Percentiles rank a stretch among this genome's conserved stretches.
Evolutionary conservation across 176 grass and related monocot species (phyloP).

Genomic region (Phragmites australis): DNA sequence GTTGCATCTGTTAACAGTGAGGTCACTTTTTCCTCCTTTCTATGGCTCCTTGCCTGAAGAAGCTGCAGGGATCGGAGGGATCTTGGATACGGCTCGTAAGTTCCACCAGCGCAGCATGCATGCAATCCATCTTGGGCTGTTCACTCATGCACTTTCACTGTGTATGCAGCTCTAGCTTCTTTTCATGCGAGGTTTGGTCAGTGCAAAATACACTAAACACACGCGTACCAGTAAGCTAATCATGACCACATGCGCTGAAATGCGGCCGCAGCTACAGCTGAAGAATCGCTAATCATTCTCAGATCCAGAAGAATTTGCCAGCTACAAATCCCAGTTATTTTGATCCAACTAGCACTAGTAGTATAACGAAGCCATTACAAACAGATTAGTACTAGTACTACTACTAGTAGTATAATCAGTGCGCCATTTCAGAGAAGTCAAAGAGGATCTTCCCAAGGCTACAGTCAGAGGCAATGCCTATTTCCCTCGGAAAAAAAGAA

Average conservation of each 20-base stretch:
- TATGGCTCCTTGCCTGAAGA: constrained; percentile 23
- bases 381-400: background rate
- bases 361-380: background rate
- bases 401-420: background rate
- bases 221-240: constrained; percentile 35
- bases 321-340: constrained; percentile 8
- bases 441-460: constrained; percentile 45
- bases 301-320: constrained; percentile 59
- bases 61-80: constrained; percentile 7
- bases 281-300: constrained; percentile 52
- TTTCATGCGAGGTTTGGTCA: background rate
- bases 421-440: constrained; percentile 37
- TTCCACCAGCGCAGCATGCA: background rate
- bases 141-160: constrained; percentile 19
- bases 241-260: constrained; percentile 45
- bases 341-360: background rate
- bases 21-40: constrained; percentile 30
- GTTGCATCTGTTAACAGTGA: constrained; percentile 29
- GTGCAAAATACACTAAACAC: background rate
- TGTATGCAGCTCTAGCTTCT: background rate
- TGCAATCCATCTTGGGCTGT: constrained; percentile 24
- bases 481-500: no score
- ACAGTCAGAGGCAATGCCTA: background rate
- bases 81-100: constrained; percentile 18
- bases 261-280: background rate